phyloP scores from a whole-genome alignment of 2,329 filamentous ascomycete genomes.

The Didymella keratinophila region DNA sequence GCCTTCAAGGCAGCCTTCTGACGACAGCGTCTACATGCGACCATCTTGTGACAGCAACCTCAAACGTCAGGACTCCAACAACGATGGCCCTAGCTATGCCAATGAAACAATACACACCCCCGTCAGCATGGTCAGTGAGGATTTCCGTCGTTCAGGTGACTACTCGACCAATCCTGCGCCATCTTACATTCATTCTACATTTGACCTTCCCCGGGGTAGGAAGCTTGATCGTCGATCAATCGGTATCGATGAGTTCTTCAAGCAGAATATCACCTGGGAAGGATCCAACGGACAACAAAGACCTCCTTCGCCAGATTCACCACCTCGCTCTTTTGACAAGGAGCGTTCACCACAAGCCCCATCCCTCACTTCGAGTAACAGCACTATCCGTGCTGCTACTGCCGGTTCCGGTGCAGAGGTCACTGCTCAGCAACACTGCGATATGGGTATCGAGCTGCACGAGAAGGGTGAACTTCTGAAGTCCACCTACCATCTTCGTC shows the following conservation, averaged over 20 bases:
- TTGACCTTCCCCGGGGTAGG: constrained; percentile 82
- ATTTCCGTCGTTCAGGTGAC: constrained; percentile 64
- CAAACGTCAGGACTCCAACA: constrained; percentile 50
- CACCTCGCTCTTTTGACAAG: constrained; percentile 48
- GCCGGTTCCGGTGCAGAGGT: constrained; percentile 63
- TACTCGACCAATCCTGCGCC: constrained; percentile 65
- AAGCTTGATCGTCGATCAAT: constrained; percentile 68
- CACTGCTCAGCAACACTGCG: constrained; percentile 85
- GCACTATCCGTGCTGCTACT: constrained; percentile 55
- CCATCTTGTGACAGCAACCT: constrained; percentile 51
- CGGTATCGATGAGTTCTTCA: constrained; percentile 50
- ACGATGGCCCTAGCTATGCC: constrained; percentile 61
- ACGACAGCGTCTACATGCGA: constrained; percentile 47
- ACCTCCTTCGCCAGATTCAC: constrained; percentile 51
- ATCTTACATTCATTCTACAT: constrained; percentile 88
- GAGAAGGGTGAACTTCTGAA: constrained; percentile 87
- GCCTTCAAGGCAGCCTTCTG: constrained; percentile 47
- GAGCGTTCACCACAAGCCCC: constrained; percentile 36
- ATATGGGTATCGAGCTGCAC: constrained; percentile 89
- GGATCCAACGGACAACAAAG: constrained; percentile 46
- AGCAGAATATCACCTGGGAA: constrained; percentile 69
- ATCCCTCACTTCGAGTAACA: constrained; percentile 54
- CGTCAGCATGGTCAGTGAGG: constrained; percentile 75
- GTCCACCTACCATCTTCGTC: constrained; percentile 92
- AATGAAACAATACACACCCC: constrained; percentile 74